phyloP scores from a whole-genome alignment of 345 rosid genomes.

The Theobroma cacao region DNA sequence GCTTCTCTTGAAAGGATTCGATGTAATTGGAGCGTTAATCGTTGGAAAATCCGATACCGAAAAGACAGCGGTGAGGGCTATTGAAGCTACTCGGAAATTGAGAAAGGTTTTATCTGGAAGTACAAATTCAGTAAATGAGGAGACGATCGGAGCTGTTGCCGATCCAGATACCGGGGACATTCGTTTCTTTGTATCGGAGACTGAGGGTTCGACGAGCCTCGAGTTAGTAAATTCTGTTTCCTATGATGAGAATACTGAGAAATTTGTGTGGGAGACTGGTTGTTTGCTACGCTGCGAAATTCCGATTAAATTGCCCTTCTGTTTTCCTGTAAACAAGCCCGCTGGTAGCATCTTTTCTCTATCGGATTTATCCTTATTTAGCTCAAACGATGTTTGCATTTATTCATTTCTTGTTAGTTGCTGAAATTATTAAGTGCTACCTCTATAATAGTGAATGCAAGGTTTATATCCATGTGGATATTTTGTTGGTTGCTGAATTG shows the following conservation, averaged over 20 bases:
- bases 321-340: slow-evolving; percentile 43
- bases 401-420: not conserved
- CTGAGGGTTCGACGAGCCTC: slow-evolving; percentile 32
- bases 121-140: slow-evolving; percentile 33
- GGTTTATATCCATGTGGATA: not conserved
- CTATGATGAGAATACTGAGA: slow-evolving; percentile 58
- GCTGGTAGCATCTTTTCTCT: slow-evolving; percentile 43
- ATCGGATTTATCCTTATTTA: not conserved
- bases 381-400: not conserved
- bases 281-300: slow-evolving; percentile 81
- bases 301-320: slow-evolving; percentile 65
- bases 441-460: not conserved
- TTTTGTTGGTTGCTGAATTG: not conserved
- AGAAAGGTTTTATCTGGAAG: slow-evolving; percentile 44
- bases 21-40: slow-evolving; percentile 64
- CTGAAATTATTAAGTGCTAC: not conserved
- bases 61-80: slow-evolving; percentile 48
- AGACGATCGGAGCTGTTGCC: slow-evolving; percentile 64
- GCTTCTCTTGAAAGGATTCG: slow-evolving; percentile 67
- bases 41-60: slow-evolving; percentile 42
- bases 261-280: slow-evolving; percentile 75
- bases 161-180: slow-evolving; percentile 38
- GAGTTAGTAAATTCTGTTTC: slow-evolving; percentile 51
- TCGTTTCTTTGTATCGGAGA: slow-evolving; percentile 50
- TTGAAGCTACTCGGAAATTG: slow-evolving; percentile 51